Evolutionary conservation across 2,329 filamentous ascomycete genomes (phyloP), one percentile per base, ranked within the genome.

Genomic region (Blastomyces emzantsi): DNA sequence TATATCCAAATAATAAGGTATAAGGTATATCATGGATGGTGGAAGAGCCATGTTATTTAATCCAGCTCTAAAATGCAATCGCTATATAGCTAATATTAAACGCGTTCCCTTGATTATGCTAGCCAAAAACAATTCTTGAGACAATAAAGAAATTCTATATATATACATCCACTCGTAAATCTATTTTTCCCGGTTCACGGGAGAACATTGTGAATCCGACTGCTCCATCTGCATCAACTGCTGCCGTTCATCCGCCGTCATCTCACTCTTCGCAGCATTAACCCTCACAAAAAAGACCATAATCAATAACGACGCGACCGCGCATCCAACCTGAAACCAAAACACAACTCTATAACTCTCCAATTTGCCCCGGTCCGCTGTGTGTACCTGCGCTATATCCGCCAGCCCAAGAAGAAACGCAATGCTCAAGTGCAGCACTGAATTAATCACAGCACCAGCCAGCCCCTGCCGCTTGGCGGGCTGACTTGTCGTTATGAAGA

Each of bases 401-500:
- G 84, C 85, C 62, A 92, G 82, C 0, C 87, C 88, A 5, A 92
- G 79, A 76, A 86, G 85, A 61, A 92, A 80, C 0, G 88, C 87
- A 69, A 91, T 87, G 11, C 87, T 87, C 9, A 92, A 79, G 69
- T 90, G 89, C 39, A 91, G 72, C 1, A 90, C 75, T 58, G 84
- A 86, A 75, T 89, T 90, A 70, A 89, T 86, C 56, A 92, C 73
- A 0, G 85, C 88, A 0, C 89, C 88, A 0, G 88, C 89, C 0
- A 90, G 78, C 0, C 88, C 89, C 72, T 93, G 90, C 60, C 85
- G 80, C 15, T 83, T 80, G 4, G 80, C 79, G 0, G 89, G 87
- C 66, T 92, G 78, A 17, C 83, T 84, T 0, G 88, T 91, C 0
- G 88, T 91, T 72, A 91, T 88, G 74, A 90, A 92, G 64, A 92